These are phyloP conservation scores for Rhodamnia rubescens DNA, from an alignment of 345 rosid genomes.

Conservation along the genomic window DNA sequence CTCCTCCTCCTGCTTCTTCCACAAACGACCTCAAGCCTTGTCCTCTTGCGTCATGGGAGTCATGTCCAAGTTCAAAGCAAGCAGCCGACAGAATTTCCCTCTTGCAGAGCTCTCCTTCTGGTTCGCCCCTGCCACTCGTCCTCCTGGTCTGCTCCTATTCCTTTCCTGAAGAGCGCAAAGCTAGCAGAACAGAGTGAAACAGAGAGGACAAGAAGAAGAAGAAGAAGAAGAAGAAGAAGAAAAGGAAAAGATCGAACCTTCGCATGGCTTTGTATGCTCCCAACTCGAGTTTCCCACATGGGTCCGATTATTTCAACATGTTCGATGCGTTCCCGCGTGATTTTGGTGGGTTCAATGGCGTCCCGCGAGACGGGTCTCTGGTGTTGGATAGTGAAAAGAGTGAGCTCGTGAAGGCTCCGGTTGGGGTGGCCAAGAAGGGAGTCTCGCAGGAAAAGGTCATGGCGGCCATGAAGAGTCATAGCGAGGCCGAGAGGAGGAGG, in stretches of 20 bases:
- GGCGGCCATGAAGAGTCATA: slow-evolving; percentile 58
- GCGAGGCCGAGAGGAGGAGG: slow-evolving; percentile 75
- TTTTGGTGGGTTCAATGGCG: slow-evolving; percentile 19
- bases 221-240: background rate
- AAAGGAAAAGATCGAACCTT: background rate
- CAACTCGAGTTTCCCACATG: slow-evolving; percentile 18
- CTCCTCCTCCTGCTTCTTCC: background rate
- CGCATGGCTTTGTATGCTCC: slow-evolving; percentile 24
- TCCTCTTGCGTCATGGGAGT: slow-evolving; percentile 20
- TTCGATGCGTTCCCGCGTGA: slow-evolving; percentile 20
- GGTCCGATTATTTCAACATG: slow-evolving; percentile 9
- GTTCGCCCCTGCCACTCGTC: slow-evolving; percentile 49
- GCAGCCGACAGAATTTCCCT: slow-evolving; percentile 27
- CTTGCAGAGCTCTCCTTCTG: slow-evolving; percentile 28
- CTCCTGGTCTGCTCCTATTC: slow-evolving; percentile 25
- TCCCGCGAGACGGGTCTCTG: slow-evolving; percentile 19
- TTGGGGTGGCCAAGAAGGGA: slow-evolving; percentile 25
- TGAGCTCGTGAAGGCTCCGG: slow-evolving; percentile 45
- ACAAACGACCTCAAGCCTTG: background rate
- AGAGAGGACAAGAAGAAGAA: background rate
- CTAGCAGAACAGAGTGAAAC: background rate
- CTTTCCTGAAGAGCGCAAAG: background rate
- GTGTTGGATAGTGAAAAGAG: slow-evolving; percentile 35
- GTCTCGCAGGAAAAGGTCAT: slow-evolving; percentile 30
- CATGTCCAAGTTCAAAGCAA: slow-evolving; percentile 6